Evolutionary conservation across 352 stramenopile genomes (phyloP).

Genomic region (Globisporangium polare): DNA sequence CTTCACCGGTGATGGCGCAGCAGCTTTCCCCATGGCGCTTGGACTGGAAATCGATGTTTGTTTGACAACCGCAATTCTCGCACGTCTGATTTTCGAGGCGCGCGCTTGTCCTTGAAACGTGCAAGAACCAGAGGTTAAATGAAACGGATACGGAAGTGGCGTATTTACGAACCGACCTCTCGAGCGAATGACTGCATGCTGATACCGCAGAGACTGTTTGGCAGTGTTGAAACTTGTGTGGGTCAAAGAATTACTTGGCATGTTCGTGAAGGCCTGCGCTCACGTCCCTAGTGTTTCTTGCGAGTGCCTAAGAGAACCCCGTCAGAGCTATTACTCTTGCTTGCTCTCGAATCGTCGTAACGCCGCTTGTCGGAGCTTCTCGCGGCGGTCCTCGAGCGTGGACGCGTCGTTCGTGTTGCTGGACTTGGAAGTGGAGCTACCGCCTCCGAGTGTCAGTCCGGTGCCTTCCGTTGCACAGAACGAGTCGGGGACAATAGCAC

Average conservation of each 20-base stretch:
- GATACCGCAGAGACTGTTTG: neutral
- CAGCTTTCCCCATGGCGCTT: conserved; percentile 30
- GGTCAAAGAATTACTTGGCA: neutral
- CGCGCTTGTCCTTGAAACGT: conserved; percentile 8
- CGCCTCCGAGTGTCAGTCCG: conserved; percentile 33
- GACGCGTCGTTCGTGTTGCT: conserved; percentile 15
- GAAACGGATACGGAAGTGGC: neutral
- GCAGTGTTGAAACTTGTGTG: neutral
- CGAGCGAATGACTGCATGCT: neutral
- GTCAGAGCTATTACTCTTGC: conserved; percentile 17
- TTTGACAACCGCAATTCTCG: conserved; percentile 9
- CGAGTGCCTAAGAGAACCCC: neutral
- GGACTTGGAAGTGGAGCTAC: conserved; percentile 5
- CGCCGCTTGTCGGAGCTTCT: conserved; percentile 61
- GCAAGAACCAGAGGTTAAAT: neutral
- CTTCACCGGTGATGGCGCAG: conserved; percentile 25
- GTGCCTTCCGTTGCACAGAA: conserved; percentile 25
- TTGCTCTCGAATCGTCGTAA: conserved; percentile 47
- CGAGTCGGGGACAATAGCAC: neutral
- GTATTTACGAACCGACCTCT: neutral
- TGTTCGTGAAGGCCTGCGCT: neutral
- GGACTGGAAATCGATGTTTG: conserved; percentile 3
- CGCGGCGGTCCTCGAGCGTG: conserved; percentile 49
- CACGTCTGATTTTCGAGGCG: neutral
- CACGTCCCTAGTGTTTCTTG: conserved; percentile 4